Evolutionary conservation across 768 basidiomycete genomes (phyloP), one percentile per base, ranked within the genome.

Genomic region (Kockovaella imperatae): DNA sequence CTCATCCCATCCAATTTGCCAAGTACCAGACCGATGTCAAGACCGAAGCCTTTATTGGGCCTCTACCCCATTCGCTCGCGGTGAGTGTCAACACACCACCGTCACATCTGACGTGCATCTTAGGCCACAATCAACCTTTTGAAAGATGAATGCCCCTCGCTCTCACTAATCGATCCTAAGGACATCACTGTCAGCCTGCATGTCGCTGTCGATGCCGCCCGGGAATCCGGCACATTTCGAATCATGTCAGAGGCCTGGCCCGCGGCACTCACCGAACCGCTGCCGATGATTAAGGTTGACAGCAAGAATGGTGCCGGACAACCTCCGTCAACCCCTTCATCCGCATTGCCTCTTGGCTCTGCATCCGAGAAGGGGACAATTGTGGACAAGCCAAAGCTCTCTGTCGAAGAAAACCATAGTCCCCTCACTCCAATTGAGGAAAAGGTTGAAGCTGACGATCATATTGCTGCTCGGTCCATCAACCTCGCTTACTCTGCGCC

Each of bases 171-270:
- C 23, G 36, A 39, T 1, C 4, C 39, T 3, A n/a, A 18, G 6
- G 23, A 47, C 1, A 45, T 59, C 15, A 31, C 42, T n/a, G n/a
- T n/a, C n/a, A n/a, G n/a, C n/a, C 42, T 59, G 5, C 29, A 30
- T 0, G 18, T 59, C 15, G 42, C 38, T 20, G 51, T 42, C 39
- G 57, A 59, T 31, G 15, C 36, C 15, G 36, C 45, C 24, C 40
- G 39, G 24, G 28, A 46, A 24, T 14, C 49, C 24, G 48, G 47
- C 26, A 24, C 51, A 4, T 57, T 50, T 28, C 24, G 45, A 26
- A 40, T 57, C 45, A 24, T 53, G 30, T 51, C 55, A 17, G 47
- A 48, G 10, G 46, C 50, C 13, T 57, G 56, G 56, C 56, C 56
- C n/a, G 18, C 29, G 3, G 51, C 52, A 3, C 36, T 57, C 29